A percentile compares a stretch with the other conserved stretches of the same genome.
Evolutionary conservation across 306 rosid species (phyloP).

Genomic region (Sindora glabra): DNA sequence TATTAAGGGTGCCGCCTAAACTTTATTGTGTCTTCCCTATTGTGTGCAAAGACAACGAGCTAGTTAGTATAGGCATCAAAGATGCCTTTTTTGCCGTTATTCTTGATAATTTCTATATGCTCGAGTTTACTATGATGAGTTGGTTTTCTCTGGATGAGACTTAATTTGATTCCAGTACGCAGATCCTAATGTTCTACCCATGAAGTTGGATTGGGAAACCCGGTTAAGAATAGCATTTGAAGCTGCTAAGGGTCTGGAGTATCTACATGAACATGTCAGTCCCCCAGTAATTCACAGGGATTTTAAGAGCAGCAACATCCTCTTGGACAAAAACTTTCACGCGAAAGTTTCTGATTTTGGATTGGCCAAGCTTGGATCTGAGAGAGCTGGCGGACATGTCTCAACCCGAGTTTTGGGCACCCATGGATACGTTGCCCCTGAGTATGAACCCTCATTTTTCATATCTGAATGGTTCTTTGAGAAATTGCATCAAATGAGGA

Average conservation of each 20-base stretch:
- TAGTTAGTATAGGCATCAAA: too few relatives aligned
- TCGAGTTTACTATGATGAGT: not conserved
- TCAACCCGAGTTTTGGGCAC: conserved; percentile 94
- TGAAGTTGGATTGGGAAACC: conserved; percentile 83
- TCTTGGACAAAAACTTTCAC: conserved; percentile 66
- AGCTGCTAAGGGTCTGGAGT: conserved; percentile 93
- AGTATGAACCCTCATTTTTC: conserved; percentile 40
- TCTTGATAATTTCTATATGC: too few relatives aligned
- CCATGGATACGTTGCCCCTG: conserved; percentile 91
- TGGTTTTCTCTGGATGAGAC: too few relatives aligned
- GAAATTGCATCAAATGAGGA: not conserved
- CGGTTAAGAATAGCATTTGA: conserved; percentile 83
- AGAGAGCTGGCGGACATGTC: conserved; percentile 90
- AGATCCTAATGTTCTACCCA: conserved; percentile 43
- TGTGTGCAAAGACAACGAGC: not conserved
- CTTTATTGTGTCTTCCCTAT: not conserved
- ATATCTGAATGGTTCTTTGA: not conserved
- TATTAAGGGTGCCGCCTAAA: too few relatives aligned
- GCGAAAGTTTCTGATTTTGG: conserved; percentile 98
- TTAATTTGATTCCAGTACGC: not conserved
- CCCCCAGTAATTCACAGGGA: conserved; percentile 96
- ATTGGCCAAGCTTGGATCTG: conserved; percentile 87
- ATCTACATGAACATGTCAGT: conserved; percentile 83
- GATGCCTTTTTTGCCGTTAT: too few relatives aligned
- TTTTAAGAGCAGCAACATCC: conserved; percentile 93